A percentile compares a stretch with the other conserved stretches of the same genome.
Conservation (phyloP, 2,329 filamentous ascomycete genomes). For the Aspergillus sp. region DNA sequence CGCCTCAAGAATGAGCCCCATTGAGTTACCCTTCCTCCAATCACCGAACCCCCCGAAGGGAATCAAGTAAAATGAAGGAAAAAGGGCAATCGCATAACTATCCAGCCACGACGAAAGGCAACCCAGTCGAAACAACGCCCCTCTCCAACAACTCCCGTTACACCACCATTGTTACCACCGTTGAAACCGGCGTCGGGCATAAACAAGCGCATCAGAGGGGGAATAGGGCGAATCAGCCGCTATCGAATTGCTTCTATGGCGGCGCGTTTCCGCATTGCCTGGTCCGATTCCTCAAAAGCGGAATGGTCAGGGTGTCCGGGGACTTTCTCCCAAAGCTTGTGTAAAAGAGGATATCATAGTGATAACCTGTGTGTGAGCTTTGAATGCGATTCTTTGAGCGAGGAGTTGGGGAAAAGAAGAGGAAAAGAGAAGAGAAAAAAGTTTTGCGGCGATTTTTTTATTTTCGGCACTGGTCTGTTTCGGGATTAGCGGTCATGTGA, state of each 20-base stretch:
- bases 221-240: slow-evolving; percentile 66
- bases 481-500: slow-evolving; percentile 4
- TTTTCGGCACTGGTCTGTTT: slow-evolving; percentile 13
- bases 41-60: too few relatives aligned
- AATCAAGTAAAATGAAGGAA: slow-evolving; percentile 6
- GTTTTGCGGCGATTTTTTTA: slow-evolving; percentile 8
- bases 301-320: slow-evolving; percentile 70
- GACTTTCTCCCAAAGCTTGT: slow-evolving; percentile 99
- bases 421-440: slow-evolving; percentile 29
- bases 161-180: slow-evolving; percentile 31
- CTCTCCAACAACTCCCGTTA: slow-evolving; percentile 27
- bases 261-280: slow-evolving; percentile 89
- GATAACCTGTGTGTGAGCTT: slow-evolving; percentile 82
- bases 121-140: slow-evolving; percentile 37
- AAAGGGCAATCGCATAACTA: slow-evolving; percentile 95
- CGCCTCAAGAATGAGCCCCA: slow-evolving; percentile 99
- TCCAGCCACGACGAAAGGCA: slow-evolving; percentile 83
- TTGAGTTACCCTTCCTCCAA: slow-evolving; percentile 72
- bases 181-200: slow-evolving; percentile 42
- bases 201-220: slow-evolving; percentile 36
- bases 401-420: slow-evolving; percentile 59
- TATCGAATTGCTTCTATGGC: slow-evolving; percentile 88
- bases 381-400: slow-evolving; percentile 99
- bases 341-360: slow-evolving; percentile 24
- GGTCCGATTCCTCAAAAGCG: slow-evolving; percentile 21